phyloP scores from a whole-genome alignment of 2,329 filamentous ascomycete species.

The Albophoma yamanashiensis region DNA sequence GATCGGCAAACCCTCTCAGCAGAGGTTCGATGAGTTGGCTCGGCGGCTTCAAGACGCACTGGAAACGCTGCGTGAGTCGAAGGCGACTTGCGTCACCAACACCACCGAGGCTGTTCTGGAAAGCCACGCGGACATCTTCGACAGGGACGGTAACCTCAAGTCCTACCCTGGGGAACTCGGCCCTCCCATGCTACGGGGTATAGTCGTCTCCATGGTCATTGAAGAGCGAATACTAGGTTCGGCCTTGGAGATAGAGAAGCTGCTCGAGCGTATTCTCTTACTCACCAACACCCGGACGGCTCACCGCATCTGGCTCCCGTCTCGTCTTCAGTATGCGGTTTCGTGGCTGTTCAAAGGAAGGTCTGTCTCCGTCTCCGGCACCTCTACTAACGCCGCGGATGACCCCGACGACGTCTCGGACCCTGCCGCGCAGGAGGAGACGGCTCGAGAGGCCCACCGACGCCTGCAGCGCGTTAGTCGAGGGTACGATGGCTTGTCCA shows the following conservation, averaged over 20 bases:
- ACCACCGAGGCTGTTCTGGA: slow-evolving; percentile 29
- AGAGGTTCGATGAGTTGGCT: slow-evolving; percentile 10
- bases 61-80: slow-evolving; percentile 14
- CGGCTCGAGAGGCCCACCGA: slow-evolving; percentile 22
- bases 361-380: slow-evolving; percentile 9
- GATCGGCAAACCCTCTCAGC: slow-evolving; percentile 11
- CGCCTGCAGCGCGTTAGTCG: slow-evolving; percentile 23
- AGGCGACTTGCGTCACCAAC: slow-evolving; percentile 14
- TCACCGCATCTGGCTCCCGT: slow-evolving; percentile 30
- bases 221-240: slow-evolving; percentile 28
- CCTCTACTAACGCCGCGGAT: slow-evolving; percentile 5
- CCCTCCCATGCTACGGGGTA: slow-evolving; percentile 20
- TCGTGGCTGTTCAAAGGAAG: slow-evolving; percentile 23
- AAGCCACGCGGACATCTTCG: slow-evolving; percentile 28
- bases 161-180: slow-evolving; percentile 8
- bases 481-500: slow-evolving; percentile 6
- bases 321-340: slow-evolving; percentile 24
- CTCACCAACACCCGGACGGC: slow-evolving; percentile 23
- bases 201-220: slow-evolving; percentile 35
- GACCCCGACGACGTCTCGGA: slow-evolving; percentile 13
- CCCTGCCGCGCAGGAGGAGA: slow-evolving; percentile 15
- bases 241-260: slow-evolving; percentile 15
- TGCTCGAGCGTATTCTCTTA: slow-evolving; percentile 24
- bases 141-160: slow-evolving; percentile 26
- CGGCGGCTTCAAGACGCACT: slow-evolving; percentile 10